Evolutionary conservation across 495 filamentous ascomycete genomes (phyloP), one percentile per base, ranked within the genome.

Genomic region (Penicillium parvum): DNA sequence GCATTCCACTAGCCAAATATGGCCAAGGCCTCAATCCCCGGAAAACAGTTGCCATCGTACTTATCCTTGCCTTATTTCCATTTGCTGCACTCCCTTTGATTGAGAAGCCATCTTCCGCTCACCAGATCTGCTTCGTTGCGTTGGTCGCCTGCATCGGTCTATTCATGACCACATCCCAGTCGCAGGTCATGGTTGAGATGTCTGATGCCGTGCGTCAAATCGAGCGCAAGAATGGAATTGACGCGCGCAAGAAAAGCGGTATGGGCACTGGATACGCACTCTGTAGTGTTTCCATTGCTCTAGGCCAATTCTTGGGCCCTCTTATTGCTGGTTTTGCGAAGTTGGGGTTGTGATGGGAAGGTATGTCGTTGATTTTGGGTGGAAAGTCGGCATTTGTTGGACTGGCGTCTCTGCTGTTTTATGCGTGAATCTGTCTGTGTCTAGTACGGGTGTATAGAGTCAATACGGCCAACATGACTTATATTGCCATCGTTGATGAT

Each of bases 1-100:
- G 38, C 33, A 43, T 49, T 15, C 45, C 45, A 28, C 25, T 49
- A 9, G 21, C 22, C 25, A 49, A 9, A 26, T 49, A 38, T 15
- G 34, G 32, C 23, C 40, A 25, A 1, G 38, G 32, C 18, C 37
- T 23, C 18, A 30, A 42, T 10, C 45, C 32, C 5, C 45, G 39
- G 16, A 28, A 20, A 29, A 40, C 18, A 7, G 22, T 40, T 10
- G 43, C 43, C 1, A 40, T 40, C 17, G 43, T 32, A 23, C 27
- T 45, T 7, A 32, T 45, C 9, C 21, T 35, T 3, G 16, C 23
- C 6, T 28, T 38, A 0, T 14, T 32, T 22, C 29, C 29, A 26
- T 23, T 47, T 10, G 28, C 14, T 12, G 37, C 20, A 15, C 29
- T 47, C 6, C 18, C 19, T 12, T 25, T 32, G 4, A 16, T 25